Base-by-base conservation (phyloP, 2,329 filamentous ascomycete species). In the Phialemoniopsis sp. region DNA sequence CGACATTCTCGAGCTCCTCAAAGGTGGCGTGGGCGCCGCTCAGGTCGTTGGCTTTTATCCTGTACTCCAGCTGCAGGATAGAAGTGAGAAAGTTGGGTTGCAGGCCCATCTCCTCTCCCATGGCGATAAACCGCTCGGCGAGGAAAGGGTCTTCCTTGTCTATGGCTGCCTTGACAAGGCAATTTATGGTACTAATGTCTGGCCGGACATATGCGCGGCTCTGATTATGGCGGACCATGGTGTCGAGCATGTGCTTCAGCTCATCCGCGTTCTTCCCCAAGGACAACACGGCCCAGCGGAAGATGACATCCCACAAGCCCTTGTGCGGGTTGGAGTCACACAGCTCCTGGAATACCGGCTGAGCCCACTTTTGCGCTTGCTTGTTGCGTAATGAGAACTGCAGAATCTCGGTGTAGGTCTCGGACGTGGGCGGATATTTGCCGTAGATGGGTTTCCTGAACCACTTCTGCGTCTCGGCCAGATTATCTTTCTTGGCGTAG, bases 1-100 rank as follows among this genome's bases (percentile, higher is more conserved):
- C 73, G 19, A 73, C 62, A 13, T 69, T 60, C 59, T 46, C 81
- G 3, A 90, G 64, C 29, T 74, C 70, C 44, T 76, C 72, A 59
- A 84, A 91, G 5, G 84, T 76, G 8, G 70, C 70, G 42, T 77
- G 73, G 3, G 86, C 86, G 8, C 83, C 86, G 28, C 80, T 73
- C 13, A 93, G 61, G 57, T 96, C 85, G 3, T 80, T 75, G 4
- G 82, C 78, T 29, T 78, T 75, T n/a, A 95, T 70, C 12, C 82
- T 80, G 51, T 93, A 86, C 41, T 84, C 76, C 50, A 97, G 76
- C 54, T 89, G 80, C 37, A 94, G 69, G 34, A 88, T 72, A 48
- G 78, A 83, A 0, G 89, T 94, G 36, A 72, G 69, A 10, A 78
- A 74, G 56, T 95, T 78, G 0, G 85, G 78, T 37, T 70, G 58